These are phyloP conservation scores for Chloromonas sp. DNA, from an alignment of 163 green algal species.

Conservation along the genomic window DNA sequence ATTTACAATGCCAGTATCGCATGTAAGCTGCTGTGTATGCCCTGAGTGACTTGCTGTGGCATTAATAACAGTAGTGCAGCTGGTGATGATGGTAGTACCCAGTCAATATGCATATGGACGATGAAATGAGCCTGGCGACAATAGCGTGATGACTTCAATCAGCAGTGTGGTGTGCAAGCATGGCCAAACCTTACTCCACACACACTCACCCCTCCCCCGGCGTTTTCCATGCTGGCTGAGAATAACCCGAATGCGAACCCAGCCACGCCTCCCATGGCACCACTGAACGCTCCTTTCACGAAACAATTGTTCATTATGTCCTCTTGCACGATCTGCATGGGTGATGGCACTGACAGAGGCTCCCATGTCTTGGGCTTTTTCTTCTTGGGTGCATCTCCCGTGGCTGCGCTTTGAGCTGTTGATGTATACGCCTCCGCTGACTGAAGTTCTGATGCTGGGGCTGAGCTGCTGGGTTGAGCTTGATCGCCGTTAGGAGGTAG, in stretches of 20 bases:
- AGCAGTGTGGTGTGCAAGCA: no score
- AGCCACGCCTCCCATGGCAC: slow-evolving; percentile 72
- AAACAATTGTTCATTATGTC: slow-evolving; percentile 96
- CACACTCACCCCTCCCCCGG: slow-evolving; percentile 43
- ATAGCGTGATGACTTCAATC: no score
- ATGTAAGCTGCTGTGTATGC: no score
- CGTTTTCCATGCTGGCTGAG: slow-evolving; percentile 83
- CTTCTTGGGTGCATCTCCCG: background rate
- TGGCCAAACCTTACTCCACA: no score
- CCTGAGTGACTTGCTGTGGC: no score
- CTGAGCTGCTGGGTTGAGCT: background rate
- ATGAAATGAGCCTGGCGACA: no score
- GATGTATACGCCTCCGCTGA: background rate
- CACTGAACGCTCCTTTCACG: slow-evolving; percentile 71
- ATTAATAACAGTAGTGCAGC: no score
- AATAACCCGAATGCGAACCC: slow-evolving; percentile 91
- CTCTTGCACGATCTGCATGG: slow-evolving; percentile 55
- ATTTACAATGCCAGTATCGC: no score
- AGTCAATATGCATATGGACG: no score
- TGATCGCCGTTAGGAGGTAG: no score
- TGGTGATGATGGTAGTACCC: no score
- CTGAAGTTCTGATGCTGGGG: background rate
- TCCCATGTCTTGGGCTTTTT: slow-evolving; percentile 9
- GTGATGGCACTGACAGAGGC: background rate
- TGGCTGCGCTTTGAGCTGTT: background rate